phyloP scores from a whole-genome alignment of 176 grass and related monocot genomes.

The Avena sativa region DNA sequence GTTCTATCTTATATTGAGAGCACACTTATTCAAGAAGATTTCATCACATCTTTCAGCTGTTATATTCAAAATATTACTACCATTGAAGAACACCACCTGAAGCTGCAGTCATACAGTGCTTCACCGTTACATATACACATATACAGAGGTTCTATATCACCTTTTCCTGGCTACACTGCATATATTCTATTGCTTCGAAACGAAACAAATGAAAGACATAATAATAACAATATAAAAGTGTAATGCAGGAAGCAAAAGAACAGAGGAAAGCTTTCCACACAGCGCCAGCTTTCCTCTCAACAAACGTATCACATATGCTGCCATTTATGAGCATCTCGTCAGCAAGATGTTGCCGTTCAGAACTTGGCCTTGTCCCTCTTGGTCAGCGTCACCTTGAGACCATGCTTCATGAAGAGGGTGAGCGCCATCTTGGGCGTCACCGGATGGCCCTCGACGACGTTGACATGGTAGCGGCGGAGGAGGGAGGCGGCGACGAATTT shows the following conservation, averaged over 20 bases:
- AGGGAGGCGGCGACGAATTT: slow-evolving; percentile 86
- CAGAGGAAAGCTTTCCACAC: slow-evolving; percentile 26
- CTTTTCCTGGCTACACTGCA: slow-evolving; percentile 27
- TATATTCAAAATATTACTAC: slow-evolving; percentile 24
- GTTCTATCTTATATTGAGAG: neutral
- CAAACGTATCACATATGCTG: neutral
- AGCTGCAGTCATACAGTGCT: slow-evolving; percentile 11
- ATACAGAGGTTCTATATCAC: slow-evolving; percentile 39
- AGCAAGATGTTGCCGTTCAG: slow-evolving; percentile 14
- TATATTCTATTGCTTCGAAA: slow-evolving; percentile 18
- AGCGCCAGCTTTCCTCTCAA: neutral
- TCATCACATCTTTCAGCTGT: slow-evolving; percentile 2
- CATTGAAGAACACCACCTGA: slow-evolving; percentile 32
- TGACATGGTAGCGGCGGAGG: slow-evolving; percentile 68
- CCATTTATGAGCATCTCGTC: neutral
- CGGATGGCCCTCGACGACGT: slow-evolving; percentile 66
- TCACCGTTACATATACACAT: slow-evolving; percentile 39
- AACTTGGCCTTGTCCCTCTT: slow-evolving; percentile 59
- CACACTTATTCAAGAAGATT: slow-evolving; percentile 18
- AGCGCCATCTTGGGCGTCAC: slow-evolving; percentile 86
- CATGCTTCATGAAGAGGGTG: slow-evolving; percentile 97
- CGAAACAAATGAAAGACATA: slow-evolving; percentile 38
- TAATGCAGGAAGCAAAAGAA: slow-evolving; percentile 1
- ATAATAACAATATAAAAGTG: neutral
- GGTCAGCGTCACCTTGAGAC: slow-evolving; percentile 74